Evolutionary conservation across 306 rosid species (phyloP), one percentile per base, ranked within the genome.

Genomic region (Ceratonia siliqua): DNA sequence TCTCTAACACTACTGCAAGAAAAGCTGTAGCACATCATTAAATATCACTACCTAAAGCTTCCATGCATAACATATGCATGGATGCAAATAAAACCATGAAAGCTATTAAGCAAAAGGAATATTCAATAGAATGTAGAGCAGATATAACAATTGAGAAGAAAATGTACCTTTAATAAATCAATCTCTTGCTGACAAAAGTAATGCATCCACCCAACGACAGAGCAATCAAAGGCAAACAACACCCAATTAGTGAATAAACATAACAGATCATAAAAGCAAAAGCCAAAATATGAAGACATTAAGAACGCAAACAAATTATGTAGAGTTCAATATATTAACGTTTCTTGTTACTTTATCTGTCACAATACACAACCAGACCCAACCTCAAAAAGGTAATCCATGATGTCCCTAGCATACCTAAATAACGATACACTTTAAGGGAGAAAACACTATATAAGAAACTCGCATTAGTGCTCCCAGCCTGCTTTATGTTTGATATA

Each of bases 81-180:
- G 36, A 38, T 28, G 24, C 54, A 62, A 17, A 48, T 32, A 77
- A 54, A 52, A 66, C 56, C 54, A 41, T 5, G 36, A 43, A 20
- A 57, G 41, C n/a, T 65, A 72, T 53, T 74, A 33, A 58, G 68
- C 57, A 63, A 72, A 67, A 35, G 41, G 61, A 74, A 63, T 68
- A 18, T 3, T 56, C 25, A 70, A 45, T 20, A 11, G 41, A 80
- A 54, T 62, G 33, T 6, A 72, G 52, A 61, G 68, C 46, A 50
- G 22, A 56, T 45, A 54, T 49, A 76, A 54, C 64, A 77, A 38
- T 61, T 25, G 54, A 78, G 76, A 53, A 52, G 63, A 57, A 79
- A 45, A 74, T 35, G 63, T 86, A 95, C 99, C 99, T 95, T 92
- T 24, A 95, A 84, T 72, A 95, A 85, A 85, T 95, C 99, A 74